These are phyloP conservation scores for Marasmius fiardii DNA, from an alignment of 1,284 basidiomycete genomes.

Conservation along the genomic window DNA sequence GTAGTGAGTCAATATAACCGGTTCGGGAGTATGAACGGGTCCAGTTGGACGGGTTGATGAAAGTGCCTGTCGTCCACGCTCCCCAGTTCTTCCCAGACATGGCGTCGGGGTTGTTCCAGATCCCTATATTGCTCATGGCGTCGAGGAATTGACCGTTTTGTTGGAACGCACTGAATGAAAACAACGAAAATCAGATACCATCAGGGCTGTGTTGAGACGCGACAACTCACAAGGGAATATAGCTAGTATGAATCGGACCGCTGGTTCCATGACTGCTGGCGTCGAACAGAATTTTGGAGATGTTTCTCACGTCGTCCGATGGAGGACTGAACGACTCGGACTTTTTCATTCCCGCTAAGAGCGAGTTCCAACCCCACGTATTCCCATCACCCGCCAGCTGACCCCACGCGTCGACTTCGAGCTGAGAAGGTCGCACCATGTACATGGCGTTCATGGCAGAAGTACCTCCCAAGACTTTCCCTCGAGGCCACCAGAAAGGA, in stretches of 20 bases:
- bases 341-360: slow-evolving; percentile 47
- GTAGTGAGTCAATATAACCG: slow-evolving; percentile 66
- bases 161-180: slow-evolving; percentile 36
- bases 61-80: slow-evolving; percentile 56
- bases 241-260: slow-evolving; percentile 44
- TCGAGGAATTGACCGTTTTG: slow-evolving; percentile 50
- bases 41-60: slow-evolving; percentile 64
- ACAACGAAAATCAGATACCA: background rate
- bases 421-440: slow-evolving; percentile 41
- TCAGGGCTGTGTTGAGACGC: too few species aligned
- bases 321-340: slow-evolving; percentile 34
- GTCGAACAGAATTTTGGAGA: slow-evolving; percentile 38
- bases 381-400: slow-evolving; percentile 28
- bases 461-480: slow-evolving; percentile 72
- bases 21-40: slow-evolving; percentile 66
- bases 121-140: slow-evolving; percentile 42
- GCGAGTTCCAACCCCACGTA: slow-evolving; percentile 44
- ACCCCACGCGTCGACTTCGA: slow-evolving; percentile 46
- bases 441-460: slow-evolving; percentile 70
- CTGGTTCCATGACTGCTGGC: slow-evolving; percentile 38
- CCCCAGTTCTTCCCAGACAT: slow-evolving; percentile 49
- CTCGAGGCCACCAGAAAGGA: slow-evolving; percentile 49
- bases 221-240: slow-evolving; percentile 46
- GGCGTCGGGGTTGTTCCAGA: slow-evolving; percentile 39
- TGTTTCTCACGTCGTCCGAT: slow-evolving; percentile 27